Evolutionary conservation across 306 rosid species (phyloP), one percentile per base, ranked within the genome.

Genomic region (Dryas alaskensis): DNA sequence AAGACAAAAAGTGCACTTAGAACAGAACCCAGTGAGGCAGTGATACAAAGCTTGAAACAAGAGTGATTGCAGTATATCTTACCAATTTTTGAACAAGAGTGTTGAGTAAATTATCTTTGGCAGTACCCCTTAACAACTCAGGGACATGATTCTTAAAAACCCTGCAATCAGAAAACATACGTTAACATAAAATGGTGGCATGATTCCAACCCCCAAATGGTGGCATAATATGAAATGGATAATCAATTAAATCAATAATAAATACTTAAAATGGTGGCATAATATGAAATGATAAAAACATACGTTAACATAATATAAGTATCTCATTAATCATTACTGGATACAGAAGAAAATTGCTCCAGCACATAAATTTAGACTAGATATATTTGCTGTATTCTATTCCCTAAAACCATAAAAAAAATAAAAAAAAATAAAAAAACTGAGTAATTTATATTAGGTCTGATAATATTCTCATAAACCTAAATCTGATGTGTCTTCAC

Each of bases 111-210:
- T 89, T 79, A 71, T 84, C 83, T 79, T 82, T 77, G 64, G 86
- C 62, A 72, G 79, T 77, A 45, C 92, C 92, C 86, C 60, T 83
- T 45, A 93, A 81, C 81, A 93, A 76, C 55, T 81, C 81, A 64
- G 97, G 97, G 76, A 88, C 79, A 68, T 80, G 82, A 73, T 91
- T 91, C 90, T 90, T 89, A 88, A 91, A 93, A 61, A 87, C 76
- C 98, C 98, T 93, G 81, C 77, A 89, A 69, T 62, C 58, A 71
- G 50, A 62, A 31, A 31, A 31, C 37, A 31, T 31, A 31, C 37
- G 2, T 22, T 22, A 22, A 22, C 22, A 22, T 0, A 22, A 10
- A 25, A 58, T 58, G 3, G 39, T 11, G 57, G 44, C n/a, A 22
- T 22, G 22, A 22, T 22, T 22, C 22, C 22, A 22, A 22, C 22